Evolutionary conservation across 2,329 filamentous ascomycete species (phyloP).

Genomic region (Cytospora schulzeri): DNA sequence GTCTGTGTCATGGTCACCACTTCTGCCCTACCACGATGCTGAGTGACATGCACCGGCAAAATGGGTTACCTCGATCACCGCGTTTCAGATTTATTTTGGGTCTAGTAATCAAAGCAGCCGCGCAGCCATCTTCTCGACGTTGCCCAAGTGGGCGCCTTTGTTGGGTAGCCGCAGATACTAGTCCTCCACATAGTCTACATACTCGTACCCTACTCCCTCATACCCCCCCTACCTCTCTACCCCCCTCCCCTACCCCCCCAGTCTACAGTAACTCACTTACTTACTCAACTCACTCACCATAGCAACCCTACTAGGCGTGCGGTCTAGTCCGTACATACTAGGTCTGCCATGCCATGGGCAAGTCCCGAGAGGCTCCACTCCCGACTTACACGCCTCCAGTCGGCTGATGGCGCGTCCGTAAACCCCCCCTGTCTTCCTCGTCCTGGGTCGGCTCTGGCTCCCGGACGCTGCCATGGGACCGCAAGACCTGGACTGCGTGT

Average conservation of each 20-base stretch:
- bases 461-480: constrained; percentile 23
- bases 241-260: constrained; percentile 1
- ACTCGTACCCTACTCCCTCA: constrained; percentile 1
- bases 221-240: constrained; percentile 9
- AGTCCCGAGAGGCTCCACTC: constrained; percentile 23
- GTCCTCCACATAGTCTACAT: background rate
- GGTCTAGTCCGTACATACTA: constrained; percentile 10
- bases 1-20: constrained; percentile 19
- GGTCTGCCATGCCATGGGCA: constrained; percentile 17
- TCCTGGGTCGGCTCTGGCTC: constrained; percentile 24
- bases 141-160: constrained; percentile 17
- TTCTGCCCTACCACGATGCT: constrained; percentile 21
- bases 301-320: constrained; percentile 12
- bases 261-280: background rate
- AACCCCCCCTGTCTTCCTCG: constrained; percentile 11
- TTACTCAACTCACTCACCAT: background rate
- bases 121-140: constrained; percentile 20
- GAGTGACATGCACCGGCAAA: constrained; percentile 20
- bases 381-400: constrained; percentile 24
- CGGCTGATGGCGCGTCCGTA: constrained; percentile 28
- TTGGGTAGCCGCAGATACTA: constrained; percentile 20
- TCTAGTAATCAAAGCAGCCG: constrained; percentile 25
- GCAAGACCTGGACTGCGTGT: constrained; percentile 23
- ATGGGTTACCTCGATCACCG: constrained; percentile 24
- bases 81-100: constrained; percentile 27